phyloP scores from a whole-genome alignment of 108 stramenopile species.

The Skeletonema tropicum region DNA sequence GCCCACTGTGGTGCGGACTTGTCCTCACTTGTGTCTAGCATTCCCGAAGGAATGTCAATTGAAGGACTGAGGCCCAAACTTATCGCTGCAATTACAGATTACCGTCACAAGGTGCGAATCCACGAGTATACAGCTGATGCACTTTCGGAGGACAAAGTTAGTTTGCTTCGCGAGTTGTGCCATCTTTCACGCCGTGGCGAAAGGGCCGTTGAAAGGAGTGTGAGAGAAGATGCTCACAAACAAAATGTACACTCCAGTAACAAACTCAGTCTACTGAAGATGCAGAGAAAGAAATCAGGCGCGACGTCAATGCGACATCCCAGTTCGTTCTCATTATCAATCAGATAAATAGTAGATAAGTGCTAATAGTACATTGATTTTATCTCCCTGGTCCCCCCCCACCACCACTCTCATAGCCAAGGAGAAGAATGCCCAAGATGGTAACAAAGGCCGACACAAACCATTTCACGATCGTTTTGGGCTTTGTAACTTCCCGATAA shows the following conservation, averaged over 20 bases:
- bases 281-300: conserved; percentile 1
- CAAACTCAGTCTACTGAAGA: background rate
- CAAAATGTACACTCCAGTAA: background rate
- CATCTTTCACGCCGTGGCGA: conserved; percentile 70
- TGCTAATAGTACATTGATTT: background rate
- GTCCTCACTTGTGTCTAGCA: conserved; percentile 64
- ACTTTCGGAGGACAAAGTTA: conserved; percentile 57
- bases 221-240: background rate
- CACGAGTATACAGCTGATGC: conserved; percentile 62
- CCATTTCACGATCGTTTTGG: conserved; percentile 62
- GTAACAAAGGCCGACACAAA: conserved; percentile 69
- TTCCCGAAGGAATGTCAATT: conserved; percentile 77
- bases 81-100: conserved; percentile 83
- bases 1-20: conserved; percentile 81
- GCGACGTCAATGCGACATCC: background rate
- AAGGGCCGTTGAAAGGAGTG: conserved; percentile 7
- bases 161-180: conserved; percentile 63
- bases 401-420: conserved; percentile 62
- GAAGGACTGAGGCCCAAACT: conserved; percentile 82
- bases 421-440: conserved; percentile 67
- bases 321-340: conserved; percentile 20
- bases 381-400: conserved; percentile 9
- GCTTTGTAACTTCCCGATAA: conserved; percentile 69
- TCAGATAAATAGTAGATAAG: conserved; percentile 11
- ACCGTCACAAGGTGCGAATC: conserved; percentile 74